phyloP scores from a whole-genome alignment of 768 basidiomycete species.

The Suillus cothurnatus region DNA sequence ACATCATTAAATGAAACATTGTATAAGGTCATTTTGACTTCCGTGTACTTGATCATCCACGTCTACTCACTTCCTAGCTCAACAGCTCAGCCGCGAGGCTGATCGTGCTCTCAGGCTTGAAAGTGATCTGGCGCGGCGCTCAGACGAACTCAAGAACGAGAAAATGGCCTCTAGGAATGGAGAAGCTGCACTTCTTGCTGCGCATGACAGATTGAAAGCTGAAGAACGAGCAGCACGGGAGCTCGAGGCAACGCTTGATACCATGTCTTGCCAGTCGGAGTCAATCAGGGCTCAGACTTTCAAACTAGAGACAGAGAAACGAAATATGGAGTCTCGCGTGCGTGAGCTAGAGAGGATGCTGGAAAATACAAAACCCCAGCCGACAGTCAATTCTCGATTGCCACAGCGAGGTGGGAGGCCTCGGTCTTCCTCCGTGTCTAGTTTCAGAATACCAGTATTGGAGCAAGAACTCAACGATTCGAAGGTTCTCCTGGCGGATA shows the following conservation, averaged over 20 bases:
- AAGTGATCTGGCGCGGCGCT: conserved; percentile 45
- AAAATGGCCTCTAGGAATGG: conserved; percentile 54
- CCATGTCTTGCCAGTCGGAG: conserved; percentile 55
- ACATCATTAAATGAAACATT: conserved; percentile 37
- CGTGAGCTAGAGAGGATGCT: conserved; percentile 55
- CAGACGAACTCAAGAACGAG: conserved; percentile 61
- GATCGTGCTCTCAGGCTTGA: conserved; percentile 59
- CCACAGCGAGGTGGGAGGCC: conserved; percentile 43
- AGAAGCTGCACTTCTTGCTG: conserved; percentile 47
- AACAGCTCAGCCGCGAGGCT: conserved; percentile 58
- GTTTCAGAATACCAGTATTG: conserved; percentile 48
- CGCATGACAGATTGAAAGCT: conserved; percentile 52
- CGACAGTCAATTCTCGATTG: conserved; percentile 29
- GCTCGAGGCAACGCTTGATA: conserved; percentile 57
- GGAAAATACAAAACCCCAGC: conserved; percentile 38
- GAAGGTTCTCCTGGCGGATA: conserved; percentile 45
- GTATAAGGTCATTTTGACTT: conserved; percentile 33
- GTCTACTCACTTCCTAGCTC: conserved; percentile 11
- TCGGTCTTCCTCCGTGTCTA: conserved; percentile 62
- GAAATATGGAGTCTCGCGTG: conserved; percentile 55
- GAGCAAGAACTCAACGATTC: conserved; percentile 58
- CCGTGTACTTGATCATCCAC: conserved; percentile 3
- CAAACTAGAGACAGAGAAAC: conserved; percentile 62
- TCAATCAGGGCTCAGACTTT: conserved; percentile 41
- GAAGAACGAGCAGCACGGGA: conserved; percentile 53